These are phyloP conservation scores for Scheffersomyces amazonensis DNA, from an alignment of 805 yeast genomes.

Conservation along the genomic window DNA sequence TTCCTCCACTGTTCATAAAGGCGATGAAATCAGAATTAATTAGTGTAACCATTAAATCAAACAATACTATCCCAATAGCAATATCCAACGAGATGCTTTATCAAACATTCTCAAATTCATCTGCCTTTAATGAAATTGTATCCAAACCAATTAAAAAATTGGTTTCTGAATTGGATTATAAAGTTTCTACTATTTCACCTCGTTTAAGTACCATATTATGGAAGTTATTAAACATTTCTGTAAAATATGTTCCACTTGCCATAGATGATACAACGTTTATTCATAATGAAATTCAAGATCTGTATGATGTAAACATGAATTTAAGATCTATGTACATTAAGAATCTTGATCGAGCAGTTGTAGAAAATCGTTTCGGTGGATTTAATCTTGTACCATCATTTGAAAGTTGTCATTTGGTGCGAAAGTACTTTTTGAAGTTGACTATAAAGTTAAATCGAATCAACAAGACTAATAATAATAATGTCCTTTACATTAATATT, in stretches of 20 bases:
- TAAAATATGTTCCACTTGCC: constrained; percentile 1
- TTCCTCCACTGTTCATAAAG: constrained; percentile 1
- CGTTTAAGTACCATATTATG: background rate
- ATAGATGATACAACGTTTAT: constrained; percentile 2
- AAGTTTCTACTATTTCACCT: background rate
- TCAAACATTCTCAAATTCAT: constrained; percentile 1
- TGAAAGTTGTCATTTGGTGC: constrained; percentile 5
- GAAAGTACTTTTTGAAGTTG: constrained; percentile 5
- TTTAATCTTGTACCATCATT: constrained; percentile 7
- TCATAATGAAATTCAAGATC: background rate
- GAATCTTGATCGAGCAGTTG: constrained; percentile 3
- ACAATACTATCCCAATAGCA: constrained; percentile 3
- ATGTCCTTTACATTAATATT: background rate
- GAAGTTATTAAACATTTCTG: constrained; percentile 1
- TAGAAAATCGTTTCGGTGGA: constrained; percentile 6
- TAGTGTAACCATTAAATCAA: constrained; percentile 4
- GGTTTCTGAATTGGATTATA: background rate
- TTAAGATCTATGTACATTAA: constrained; percentile 5
- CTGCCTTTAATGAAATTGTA: constrained; percentile 2
- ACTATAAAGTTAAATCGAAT: background rate
- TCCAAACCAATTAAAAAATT: constrained; percentile 2
- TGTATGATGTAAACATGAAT: constrained; percentile 1
- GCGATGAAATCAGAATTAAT: constrained; percentile 5
- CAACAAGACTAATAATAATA: background rate
- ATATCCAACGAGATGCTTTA: constrained; percentile 4